Base-by-base conservation (phyloP, 768 basidiomycete species). In the Udeniomyces megalosporus region DNA sequence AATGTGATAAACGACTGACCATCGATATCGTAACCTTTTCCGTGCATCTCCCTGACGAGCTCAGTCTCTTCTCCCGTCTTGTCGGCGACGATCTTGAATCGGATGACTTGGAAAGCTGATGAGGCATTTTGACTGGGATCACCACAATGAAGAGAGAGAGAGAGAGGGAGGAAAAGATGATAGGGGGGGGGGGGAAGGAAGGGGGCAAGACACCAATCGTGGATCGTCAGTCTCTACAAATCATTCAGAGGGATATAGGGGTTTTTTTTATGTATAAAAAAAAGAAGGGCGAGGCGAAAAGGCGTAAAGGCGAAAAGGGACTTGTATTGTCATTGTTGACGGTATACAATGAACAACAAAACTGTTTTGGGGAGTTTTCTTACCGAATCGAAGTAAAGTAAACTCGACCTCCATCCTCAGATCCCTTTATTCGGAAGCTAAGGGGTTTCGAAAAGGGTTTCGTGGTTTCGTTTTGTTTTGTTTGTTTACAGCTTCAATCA, bases 331-430 rank as follows among this genome's bases (percentile, higher is more conserved):
- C 7, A n/a, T n/a, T n/a, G n/a, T n/a, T n/a, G n/a, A n/a, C n/a
- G n/a, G n/a, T n/a, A n/a, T n/a, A n/a, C n/a, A n/a, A n/a, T n/a
- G n/a, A n/a, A n/a, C n/a, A n/a, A n/a, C n/a, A n/a, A n/a, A n/a
- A n/a, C n/a, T n/a, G n/a, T n/a, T n/a, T n/a, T n/a, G n/a, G n/a
- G n/a, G n/a, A n/a, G n/a, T n/a, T n/a, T 8, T 12, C 45, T 20
- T 31, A 59, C 54, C 61, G 61, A 29, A 62, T 62, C n/a, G 61
- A 62, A 11, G 61, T 62, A 14, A 62, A 62, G 48, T 62, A 62
- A 34, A 62, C 38, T 35, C 54, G 20, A 15, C 61, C 61, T 11
- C 54, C 29, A 5, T 56, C 22, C n/a, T 49, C 38, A 10, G 47
- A 22, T 12, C 61, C 61, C 29, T 55, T 55, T 31, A 62, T 55